Percentiles rank a stretch among this genome's conserved stretches.
Conservation (phyloP, 2,329 filamentous ascomycete genomes). For the Pestalotiopsis sp. region DNA sequence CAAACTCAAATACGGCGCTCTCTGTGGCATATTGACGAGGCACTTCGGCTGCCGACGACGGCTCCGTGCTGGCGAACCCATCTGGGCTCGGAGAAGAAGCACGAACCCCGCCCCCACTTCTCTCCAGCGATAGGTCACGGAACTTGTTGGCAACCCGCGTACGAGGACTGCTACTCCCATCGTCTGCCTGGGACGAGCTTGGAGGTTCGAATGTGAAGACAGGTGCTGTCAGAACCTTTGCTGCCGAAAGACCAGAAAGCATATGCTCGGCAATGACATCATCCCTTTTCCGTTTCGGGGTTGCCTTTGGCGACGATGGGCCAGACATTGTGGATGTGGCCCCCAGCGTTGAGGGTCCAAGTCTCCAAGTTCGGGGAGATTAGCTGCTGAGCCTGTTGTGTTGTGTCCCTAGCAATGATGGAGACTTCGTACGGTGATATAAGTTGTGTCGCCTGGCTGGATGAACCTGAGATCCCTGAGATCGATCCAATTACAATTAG, state of each 20-base stretch:
- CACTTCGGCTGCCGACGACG: conserved; percentile 17
- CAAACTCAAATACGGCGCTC: conserved; percentile 28
- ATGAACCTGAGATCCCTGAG: background rate
- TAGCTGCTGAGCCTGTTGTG: background rate
- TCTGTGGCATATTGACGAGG: conserved; percentile 9
- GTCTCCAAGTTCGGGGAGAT: background rate
- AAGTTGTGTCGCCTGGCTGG: background rate
- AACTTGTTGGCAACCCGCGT: conserved; percentile 55
- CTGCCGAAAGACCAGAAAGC: conserved; percentile 18
- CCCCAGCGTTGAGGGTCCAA: background rate
- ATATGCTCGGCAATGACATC: conserved; percentile 30
- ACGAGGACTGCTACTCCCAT: conserved; percentile 54
- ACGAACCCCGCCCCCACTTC: conserved; percentile 46
- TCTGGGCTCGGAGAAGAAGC: conserved; percentile 19
- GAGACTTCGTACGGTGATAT: background rate
- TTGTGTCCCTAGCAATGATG: too few species aligned
- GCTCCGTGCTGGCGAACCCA: conserved; percentile 11
- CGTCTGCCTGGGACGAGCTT: conserved; percentile 32
- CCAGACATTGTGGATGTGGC: conserved; percentile 21
- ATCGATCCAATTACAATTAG: background rate
- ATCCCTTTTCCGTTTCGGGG: conserved; percentile 50
- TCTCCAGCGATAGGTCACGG: conserved; percentile 47
- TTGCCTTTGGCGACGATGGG: conserved; percentile 27
- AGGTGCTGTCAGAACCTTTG: conserved; percentile 19
- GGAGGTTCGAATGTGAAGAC: conserved; percentile 48